phyloP scores from a whole-genome alignment of 129 eudicot species.

The Glebionis coronaria region DNA sequence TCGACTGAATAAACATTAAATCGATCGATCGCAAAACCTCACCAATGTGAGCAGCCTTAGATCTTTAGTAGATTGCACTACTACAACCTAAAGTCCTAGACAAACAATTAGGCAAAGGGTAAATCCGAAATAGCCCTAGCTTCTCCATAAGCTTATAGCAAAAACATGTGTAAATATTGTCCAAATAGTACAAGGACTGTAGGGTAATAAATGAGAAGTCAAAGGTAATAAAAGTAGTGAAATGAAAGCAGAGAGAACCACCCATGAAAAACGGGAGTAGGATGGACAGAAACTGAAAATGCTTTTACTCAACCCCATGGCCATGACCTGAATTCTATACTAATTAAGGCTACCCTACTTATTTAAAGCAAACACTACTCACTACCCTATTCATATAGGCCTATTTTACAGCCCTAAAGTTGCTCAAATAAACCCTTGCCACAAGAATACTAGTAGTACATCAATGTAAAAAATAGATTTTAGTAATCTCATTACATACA shows the following conservation, averaged over 20 bases:
- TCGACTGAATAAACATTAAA: too few species aligned
- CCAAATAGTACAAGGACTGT: constrained; percentile 19
- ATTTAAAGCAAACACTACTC: constrained; percentile 27
- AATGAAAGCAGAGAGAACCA: constrained; percentile 31
- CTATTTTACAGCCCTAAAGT: constrained; percentile 16
- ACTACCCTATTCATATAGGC: constrained; percentile 10
- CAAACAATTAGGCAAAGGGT: too few species aligned
- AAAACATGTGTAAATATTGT: not conserved
- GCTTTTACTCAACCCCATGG: constrained; percentile 24
- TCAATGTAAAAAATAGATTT: too few species aligned
- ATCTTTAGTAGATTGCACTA: too few species aligned
- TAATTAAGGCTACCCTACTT: constrained; percentile 7
- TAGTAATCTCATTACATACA: too few species aligned
- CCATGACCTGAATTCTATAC: constrained; percentile 28
- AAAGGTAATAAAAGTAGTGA: constrained; percentile 9
- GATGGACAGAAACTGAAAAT: constrained; percentile 28
- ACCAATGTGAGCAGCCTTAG: too few species aligned
- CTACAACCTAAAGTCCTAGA: too few species aligned
- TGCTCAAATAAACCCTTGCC: not conserved
- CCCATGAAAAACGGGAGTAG: constrained; percentile 47
- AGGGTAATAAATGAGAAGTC: constrained; percentile 10
- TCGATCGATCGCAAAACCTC: too few species aligned
- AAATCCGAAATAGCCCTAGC: too few species aligned
- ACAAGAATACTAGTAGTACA: too few species aligned
- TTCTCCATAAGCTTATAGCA: too few species aligned